phyloP scores from a whole-genome alignment of 2,329 filamentous ascomycete species.

The Aureobasidium sp. region DNA sequence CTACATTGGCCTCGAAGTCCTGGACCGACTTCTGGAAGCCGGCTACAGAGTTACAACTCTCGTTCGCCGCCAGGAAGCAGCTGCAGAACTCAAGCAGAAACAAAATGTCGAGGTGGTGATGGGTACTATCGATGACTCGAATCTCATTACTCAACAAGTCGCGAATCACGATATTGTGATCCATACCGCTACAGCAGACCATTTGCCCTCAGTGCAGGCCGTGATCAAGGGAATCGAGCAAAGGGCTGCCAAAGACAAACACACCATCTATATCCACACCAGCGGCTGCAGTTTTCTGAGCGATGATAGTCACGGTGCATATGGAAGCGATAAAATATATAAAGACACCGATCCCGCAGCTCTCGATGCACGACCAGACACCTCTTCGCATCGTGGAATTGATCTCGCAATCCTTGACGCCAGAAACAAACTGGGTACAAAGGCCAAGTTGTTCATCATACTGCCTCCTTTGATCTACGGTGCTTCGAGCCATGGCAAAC shows the following conservation, averaged over 20 bases:
- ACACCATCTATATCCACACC: slow-evolving; percentile 43
- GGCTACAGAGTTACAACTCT: slow-evolving; percentile 35
- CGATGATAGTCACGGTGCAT: slow-evolving; percentile 29
- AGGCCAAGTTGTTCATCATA: slow-evolving; percentile 41
- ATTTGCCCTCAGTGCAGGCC: slow-evolving; percentile 37
- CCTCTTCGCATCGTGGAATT: slow-evolving; percentile 38
- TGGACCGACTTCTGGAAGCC: slow-evolving; percentile 36
- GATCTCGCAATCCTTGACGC: slow-evolving; percentile 37
- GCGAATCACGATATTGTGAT: slow-evolving; percentile 35
- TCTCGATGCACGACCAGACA: slow-evolving; percentile 35
- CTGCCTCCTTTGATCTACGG: slow-evolving; percentile 42
- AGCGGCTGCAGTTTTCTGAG: slow-evolving; percentile 35
- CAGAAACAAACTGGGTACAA: slow-evolving; percentile 28
- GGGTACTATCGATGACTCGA: slow-evolving; percentile 35
- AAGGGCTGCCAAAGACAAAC: slow-evolving; percentile 28
- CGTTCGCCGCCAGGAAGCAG: slow-evolving; percentile 32
- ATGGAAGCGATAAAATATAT: slow-evolving; percentile 33
- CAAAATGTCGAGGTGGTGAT: slow-evolving; percentile 29
- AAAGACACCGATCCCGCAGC: slow-evolving; percentile 32
- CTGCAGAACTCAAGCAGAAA: slow-evolving; percentile 27
- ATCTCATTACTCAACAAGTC: slow-evolving; percentile 31
- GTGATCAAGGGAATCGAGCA: slow-evolving; percentile 36
- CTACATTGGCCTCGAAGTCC: slow-evolving; percentile 41
- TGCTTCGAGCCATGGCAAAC: slow-evolving; percentile 29
- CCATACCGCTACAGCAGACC: slow-evolving; percentile 43